Evolutionary conservation across 1,284 basidiomycete species (phyloP).

Genomic region (Abortiporus biennis): DNA sequence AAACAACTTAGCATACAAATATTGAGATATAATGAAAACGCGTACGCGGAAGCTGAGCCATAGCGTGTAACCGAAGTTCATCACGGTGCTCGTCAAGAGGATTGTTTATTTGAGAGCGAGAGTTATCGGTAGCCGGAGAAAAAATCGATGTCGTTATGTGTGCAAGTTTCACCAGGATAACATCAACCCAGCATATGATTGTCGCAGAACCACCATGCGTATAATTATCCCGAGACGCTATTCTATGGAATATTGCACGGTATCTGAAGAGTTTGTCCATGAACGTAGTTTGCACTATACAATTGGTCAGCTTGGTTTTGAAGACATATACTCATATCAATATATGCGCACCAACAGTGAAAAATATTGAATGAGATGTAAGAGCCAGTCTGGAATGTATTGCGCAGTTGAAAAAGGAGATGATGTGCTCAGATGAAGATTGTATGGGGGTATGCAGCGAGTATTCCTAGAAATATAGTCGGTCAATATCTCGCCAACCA

Average conservation of each 20-base stretch:
- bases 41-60: slow-evolving; percentile 60
- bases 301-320: background rate
- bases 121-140: slow-evolving; percentile 21
- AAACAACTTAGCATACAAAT: background rate
- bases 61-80: slow-evolving; percentile 47
- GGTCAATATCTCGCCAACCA: too few relatives aligned
- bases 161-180: slow-evolving; percentile 48
- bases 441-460: background rate
- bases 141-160: slow-evolving; percentile 32
- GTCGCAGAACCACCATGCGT: slow-evolving; percentile 20
- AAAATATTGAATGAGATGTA: slow-evolving; percentile 11
- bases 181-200: slow-evolving; percentile 58
- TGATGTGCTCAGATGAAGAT: slow-evolving; percentile 15
- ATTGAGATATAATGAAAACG: background rate
- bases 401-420: slow-evolving; percentile 29
- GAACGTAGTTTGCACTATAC: slow-evolving; percentile 19
- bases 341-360: slow-evolving; percentile 5
- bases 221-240: slow-evolving; percentile 29
- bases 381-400: slow-evolving; percentile 30
- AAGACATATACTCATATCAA: slow-evolving; percentile 2
- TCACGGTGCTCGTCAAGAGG: slow-evolving; percentile 35
- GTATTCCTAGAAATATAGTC: background rate
- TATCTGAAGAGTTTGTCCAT: slow-evolving; percentile 42
- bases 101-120: slow-evolving; percentile 13
- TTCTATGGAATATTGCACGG: slow-evolving; percentile 37